Conservation (phyloP, 805 yeast genomes). For the Metschnikowia chrysomelidarum region DNA sequence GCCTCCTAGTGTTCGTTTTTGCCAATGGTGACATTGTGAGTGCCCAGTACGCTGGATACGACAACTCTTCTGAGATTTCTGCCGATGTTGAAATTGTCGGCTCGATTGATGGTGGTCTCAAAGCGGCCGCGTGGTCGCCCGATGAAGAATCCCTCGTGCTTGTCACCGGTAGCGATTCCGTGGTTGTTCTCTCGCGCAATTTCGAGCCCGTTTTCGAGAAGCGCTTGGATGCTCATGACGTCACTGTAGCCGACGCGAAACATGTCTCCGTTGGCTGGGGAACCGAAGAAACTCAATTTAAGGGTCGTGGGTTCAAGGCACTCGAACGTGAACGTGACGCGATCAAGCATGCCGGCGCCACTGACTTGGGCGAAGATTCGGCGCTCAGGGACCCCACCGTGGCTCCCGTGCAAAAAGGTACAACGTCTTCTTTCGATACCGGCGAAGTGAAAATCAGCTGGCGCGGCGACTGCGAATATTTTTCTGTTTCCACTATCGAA, state of each 20-base stretch:
- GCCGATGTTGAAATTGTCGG: slow-evolving; percentile 78
- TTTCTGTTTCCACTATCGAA: slow-evolving; percentile 67
- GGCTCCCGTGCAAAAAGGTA: slow-evolving; percentile 68
- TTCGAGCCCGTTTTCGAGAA: slow-evolving; percentile 80
- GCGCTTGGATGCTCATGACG: slow-evolving; percentile 56
- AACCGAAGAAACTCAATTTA: slow-evolving; percentile 91
- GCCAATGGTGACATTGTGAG: slow-evolving; percentile 73
- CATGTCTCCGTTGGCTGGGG: slow-evolving; percentile 99
- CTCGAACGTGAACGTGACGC: slow-evolving; percentile 58
- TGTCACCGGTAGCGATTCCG: slow-evolving; percentile 57
- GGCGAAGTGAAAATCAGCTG: slow-evolving; percentile 60
- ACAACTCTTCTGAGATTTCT: slow-evolving; percentile 39
- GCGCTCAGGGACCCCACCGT: slow-evolving; percentile 85
- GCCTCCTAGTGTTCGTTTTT: slow-evolving; percentile 64
- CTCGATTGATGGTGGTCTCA: slow-evolving; percentile 71
- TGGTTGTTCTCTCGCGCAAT: slow-evolving; percentile 66
- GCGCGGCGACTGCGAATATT: slow-evolving; percentile 93
- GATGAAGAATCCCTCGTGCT: slow-evolving; percentile 85
- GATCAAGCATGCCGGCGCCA: slow-evolving; percentile 59
- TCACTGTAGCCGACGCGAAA: slow-evolving; percentile 54
- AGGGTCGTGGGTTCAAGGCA: slow-evolving; percentile 88
- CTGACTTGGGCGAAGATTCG: slow-evolving; percentile 57
- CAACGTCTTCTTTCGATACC: slow-evolving; percentile 53
- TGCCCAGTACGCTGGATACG: slow-evolving; percentile 59
- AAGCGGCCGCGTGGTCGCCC: slow-evolving; percentile 80